Conservation (phyloP, 192 early-diverging fungal species). For the Spizellomyces sp. region DNA sequence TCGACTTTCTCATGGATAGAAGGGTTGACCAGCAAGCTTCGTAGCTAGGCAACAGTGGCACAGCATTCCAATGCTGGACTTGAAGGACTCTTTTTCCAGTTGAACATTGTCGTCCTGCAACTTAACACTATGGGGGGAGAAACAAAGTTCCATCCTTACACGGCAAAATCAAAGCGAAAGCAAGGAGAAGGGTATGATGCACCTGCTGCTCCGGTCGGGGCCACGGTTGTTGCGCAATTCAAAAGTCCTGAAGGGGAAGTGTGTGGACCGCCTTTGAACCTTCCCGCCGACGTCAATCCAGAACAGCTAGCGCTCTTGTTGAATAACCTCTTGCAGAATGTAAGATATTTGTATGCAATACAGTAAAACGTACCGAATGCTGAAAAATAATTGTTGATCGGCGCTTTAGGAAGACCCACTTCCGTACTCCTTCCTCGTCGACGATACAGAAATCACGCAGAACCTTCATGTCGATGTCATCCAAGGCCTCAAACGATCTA, state of each 20-base stretch:
- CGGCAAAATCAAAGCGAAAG: slow-evolving; percentile 28
- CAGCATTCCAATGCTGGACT: too few relatives aligned
- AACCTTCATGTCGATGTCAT: slow-evolving; percentile 81
- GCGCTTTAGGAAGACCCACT: slow-evolving; percentile 75
- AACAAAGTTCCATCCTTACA: slow-evolving; percentile 30
- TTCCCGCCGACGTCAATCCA: slow-evolving; percentile 81
- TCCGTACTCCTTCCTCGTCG: slow-evolving; percentile 93
- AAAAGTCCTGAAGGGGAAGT: slow-evolving; percentile 73
- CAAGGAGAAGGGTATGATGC: slow-evolving; percentile 22
- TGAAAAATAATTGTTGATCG: not conserved
- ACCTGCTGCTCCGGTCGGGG: slow-evolving; percentile 24
- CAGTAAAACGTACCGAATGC: not conserved
- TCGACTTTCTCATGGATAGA: too few relatives aligned
- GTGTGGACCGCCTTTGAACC: slow-evolving; percentile 84
- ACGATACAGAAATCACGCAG: slow-evolving; percentile 78
- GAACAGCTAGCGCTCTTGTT: slow-evolving; percentile 85
- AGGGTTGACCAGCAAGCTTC: too few relatives aligned
- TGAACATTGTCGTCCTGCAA: not conserved
- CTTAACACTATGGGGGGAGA: slow-evolving; percentile 22
- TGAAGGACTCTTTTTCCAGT: too few relatives aligned
- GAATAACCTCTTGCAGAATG: slow-evolving; percentile 86
- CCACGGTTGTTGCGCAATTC: slow-evolving; percentile 78
- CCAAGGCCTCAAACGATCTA: slow-evolving; percentile 71
- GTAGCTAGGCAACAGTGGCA: too few relatives aligned
- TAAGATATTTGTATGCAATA: slow-evolving; percentile 33